A percentile compares a stretch with the other conserved stretches of the same genome.
These are phyloP conservation scores for Phytophthora pistaciae DNA, from an alignment of 352 stramenopile genomes.

Conservation along the genomic window DNA sequence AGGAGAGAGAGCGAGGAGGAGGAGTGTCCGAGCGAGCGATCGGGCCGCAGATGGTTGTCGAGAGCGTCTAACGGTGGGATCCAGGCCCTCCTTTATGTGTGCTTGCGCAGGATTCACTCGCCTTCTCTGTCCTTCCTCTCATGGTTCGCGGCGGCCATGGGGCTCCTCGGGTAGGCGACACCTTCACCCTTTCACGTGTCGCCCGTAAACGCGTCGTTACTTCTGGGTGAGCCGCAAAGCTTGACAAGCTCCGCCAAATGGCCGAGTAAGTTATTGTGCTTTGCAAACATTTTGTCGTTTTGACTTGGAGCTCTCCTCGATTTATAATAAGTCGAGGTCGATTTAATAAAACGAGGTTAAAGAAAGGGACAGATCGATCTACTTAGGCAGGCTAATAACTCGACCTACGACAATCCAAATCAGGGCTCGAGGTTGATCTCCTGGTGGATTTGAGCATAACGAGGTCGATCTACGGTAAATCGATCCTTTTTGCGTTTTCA, in stretches of 20 bases:
- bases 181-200: neutral
- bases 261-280: too few relatives aligned
- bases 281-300: too few relatives aligned
- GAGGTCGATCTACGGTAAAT: too few relatives aligned
- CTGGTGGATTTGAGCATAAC: too few relatives aligned
- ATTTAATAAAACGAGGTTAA: too few relatives aligned
- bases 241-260: neutral
- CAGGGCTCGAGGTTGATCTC: too few relatives aligned
- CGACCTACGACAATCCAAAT: too few relatives aligned
- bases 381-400: too few relatives aligned
- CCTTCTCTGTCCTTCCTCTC: slow-evolving; percentile 2
- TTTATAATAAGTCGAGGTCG: too few relatives aligned
- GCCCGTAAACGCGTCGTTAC: neutral
- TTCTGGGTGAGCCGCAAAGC: slow-evolving; percentile 1
- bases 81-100: slow-evolving; percentile 4
- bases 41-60: slow-evolving; percentile 6
- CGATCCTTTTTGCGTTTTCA: too few relatives aligned
- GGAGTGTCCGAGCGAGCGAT: neutral
- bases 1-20: neutral
- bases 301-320: too few relatives aligned
- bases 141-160: neutral
- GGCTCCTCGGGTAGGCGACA: neutral
- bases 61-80: neutral
- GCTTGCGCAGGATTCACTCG: slow-evolving; percentile 10
- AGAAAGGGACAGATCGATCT: too few relatives aligned